Percentiles rank a stretch among this genome's conserved stretches.
Conservation (phyloP, 768 basidiomycete species). For the Leccinellum luteum region DNA sequence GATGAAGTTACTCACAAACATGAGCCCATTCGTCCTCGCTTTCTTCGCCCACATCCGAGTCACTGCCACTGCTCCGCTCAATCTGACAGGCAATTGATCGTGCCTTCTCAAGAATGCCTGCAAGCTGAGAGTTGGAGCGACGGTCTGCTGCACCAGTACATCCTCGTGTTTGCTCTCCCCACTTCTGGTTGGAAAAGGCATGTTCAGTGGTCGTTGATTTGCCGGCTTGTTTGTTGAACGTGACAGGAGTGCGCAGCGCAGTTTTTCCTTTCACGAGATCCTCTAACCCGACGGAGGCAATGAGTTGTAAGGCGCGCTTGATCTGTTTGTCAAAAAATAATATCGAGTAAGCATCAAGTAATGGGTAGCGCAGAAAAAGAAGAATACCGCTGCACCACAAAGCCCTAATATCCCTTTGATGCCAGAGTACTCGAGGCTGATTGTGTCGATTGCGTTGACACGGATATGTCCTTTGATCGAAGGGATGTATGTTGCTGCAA, state of each 20-base stretch:
- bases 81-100: too few species aligned
- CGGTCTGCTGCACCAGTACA: too few species aligned
- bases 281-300: neutral
- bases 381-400: neutral
- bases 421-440: neutral
- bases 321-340: neutral
- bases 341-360: neutral
- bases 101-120: too few species aligned
- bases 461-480: neutral
- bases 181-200: neutral
- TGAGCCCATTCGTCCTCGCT: too few species aligned
- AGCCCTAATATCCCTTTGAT: neutral
- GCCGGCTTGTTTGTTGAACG: neutral
- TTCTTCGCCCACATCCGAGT: too few species aligned
- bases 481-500: neutral
- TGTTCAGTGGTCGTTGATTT: neutral
- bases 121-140: too few species aligned
- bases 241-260: neutral
- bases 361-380: neutral
- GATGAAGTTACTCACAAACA: too few species aligned
- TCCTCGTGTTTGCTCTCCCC: neutral
- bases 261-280: too few species aligned
- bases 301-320: neutral
- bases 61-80: too few species aligned
- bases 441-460: neutral